These are phyloP conservation scores for Aspergillus puulaauensis DNA, from an alignment of 2,329 filamentous ascomycete genomes.

Conservation along the genomic window DNA sequence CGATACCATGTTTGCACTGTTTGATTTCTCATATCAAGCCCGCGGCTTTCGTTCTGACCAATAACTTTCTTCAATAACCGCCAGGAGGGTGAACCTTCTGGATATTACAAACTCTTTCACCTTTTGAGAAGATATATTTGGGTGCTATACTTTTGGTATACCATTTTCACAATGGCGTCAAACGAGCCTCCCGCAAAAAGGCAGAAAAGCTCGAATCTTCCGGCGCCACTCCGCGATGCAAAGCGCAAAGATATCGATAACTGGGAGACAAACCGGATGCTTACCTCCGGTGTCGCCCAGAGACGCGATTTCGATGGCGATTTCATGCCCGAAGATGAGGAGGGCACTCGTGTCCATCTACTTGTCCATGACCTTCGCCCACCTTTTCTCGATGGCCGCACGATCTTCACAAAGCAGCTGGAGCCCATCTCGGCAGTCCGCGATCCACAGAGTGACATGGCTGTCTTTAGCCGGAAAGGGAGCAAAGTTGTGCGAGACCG, in stretches of 20 bases:
- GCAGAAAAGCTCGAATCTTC: conserved; percentile 38
- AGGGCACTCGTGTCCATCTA: conserved; percentile 83
- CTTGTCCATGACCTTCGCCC: conserved; percentile 91
- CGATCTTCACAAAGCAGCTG: conserved; percentile 94
- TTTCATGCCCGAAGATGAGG: conserved; percentile 81
- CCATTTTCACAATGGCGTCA: conserved; percentile 29
- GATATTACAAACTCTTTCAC: not conserved
- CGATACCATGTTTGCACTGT: conserved; percentile 29
- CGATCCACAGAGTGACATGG: conserved; percentile 97
- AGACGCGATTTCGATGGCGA: conserved; percentile 76
- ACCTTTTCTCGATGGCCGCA: conserved; percentile 91
- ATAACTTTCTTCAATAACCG: conserved; percentile 9
- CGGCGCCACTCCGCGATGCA: conserved; percentile 39
- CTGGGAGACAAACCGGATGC: conserved; percentile 98
- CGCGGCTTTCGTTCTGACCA: not conserved
- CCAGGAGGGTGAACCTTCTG: conserved; percentile 8
- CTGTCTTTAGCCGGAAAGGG: conserved; percentile 93
- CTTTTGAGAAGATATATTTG: not conserved
- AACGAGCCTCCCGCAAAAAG: conserved; percentile 41
- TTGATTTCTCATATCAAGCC: conserved; percentile 19
- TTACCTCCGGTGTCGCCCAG: conserved; percentile 93
- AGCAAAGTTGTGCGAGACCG: conserved; percentile 90
- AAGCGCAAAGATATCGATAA: conserved; percentile 94
- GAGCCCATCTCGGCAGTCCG: conserved; percentile 91
- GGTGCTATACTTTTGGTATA: not conserved